A percentile compares a stretch with the other conserved stretches of the same genome.
Conservation (phyloP, 2,329 filamentous ascomycete species). For the Curvularia sp. region DNA sequence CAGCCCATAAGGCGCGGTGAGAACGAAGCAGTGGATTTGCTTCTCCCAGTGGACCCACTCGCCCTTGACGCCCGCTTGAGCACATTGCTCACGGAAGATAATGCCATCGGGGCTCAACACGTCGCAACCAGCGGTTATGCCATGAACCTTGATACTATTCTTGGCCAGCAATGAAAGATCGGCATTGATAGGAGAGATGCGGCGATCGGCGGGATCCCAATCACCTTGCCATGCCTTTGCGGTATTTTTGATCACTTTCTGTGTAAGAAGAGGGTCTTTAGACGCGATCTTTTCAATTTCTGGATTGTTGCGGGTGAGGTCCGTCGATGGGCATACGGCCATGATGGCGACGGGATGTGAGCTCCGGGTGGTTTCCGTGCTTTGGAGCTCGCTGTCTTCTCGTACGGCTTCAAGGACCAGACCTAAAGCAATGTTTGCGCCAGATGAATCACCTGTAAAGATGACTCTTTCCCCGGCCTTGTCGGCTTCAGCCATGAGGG, state of each 20-base stretch:
- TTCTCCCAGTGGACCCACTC: constrained; percentile 66
- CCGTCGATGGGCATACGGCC: constrained; percentile 58
- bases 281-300: constrained; percentile 52
- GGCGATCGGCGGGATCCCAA: constrained; percentile 53
- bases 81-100: constrained; percentile 56
- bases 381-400: constrained; percentile 33
- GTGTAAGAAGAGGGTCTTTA: constrained; percentile 57
- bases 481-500: constrained; percentile 51
- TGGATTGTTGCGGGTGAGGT: constrained; percentile 57
- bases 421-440: constrained; percentile 60
- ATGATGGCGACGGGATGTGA: constrained; percentile 52
- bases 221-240: constrained; percentile 53
- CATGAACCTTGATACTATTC: constrained; percentile 58
- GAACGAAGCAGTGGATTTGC: constrained; percentile 67
- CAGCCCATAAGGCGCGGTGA: constrained; percentile 59
- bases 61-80: constrained; percentile 53
- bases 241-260: constrained; percentile 51
- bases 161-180: constrained; percentile 52
- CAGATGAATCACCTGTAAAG: constrained; percentile 63
- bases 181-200: constrained; percentile 58
- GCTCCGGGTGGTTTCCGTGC: constrained; percentile 7
- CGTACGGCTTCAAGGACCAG: constrained; percentile 51
- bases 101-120: constrained; percentile 62
- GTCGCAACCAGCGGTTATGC: constrained; percentile 61
- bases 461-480: constrained; percentile 54